Evolutionary conservation across 1,139 yeast species (phyloP).

Genomic region (Ogataea hybrid): DNA sequence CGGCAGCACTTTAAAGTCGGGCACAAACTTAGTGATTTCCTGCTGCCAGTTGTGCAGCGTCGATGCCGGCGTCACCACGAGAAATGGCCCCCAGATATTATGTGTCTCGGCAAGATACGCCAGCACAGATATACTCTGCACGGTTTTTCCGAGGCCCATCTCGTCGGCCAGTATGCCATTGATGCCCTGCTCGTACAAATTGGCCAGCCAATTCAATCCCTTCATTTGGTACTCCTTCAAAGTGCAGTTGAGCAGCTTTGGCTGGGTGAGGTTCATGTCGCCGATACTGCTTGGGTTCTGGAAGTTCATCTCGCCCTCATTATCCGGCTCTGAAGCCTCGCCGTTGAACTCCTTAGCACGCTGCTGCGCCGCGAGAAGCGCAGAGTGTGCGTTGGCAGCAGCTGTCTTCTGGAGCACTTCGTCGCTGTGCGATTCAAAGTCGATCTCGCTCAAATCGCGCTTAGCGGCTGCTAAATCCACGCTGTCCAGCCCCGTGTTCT

Average conservation of each 20-base stretch:
- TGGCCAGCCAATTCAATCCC: conserved; percentile 96
- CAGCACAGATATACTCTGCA: conserved; percentile 91
- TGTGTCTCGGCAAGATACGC: conserved; percentile 95
- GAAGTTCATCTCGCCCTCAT: conserved; percentile 82
- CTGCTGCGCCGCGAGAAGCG: conserved; percentile 72
- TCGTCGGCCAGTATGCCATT: conserved; percentile 98
- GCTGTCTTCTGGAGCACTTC: conserved; percentile 77
- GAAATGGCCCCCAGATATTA: conserved; percentile 97
- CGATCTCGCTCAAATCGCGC: conserved; percentile 61
- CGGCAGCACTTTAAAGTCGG: conserved; percentile 91
- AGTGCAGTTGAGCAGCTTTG: conserved; percentile 85
- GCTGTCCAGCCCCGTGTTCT: conserved; percentile 31
- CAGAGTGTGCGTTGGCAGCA: conserved; percentile 90
- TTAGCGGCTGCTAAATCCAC: conserved; percentile 35
- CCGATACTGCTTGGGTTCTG: conserved; percentile 96
- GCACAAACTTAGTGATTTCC: conserved; percentile 90
- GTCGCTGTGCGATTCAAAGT: conserved; percentile 90
- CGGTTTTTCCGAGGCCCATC: conserved; percentile 99
- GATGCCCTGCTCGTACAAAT: conserved; percentile 86
- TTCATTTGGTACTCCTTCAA: conserved; percentile 95
- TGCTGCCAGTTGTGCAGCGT: conserved; percentile 99
- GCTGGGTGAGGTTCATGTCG: conserved; percentile 80
- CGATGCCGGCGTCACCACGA: conserved; percentile 97
- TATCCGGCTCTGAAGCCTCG: conserved; percentile 41
- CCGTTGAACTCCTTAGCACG: conserved; percentile 70